phyloP scores from a whole-genome alignment of 306 rosid species.

The Heteromeles arbutifolia region DNA sequence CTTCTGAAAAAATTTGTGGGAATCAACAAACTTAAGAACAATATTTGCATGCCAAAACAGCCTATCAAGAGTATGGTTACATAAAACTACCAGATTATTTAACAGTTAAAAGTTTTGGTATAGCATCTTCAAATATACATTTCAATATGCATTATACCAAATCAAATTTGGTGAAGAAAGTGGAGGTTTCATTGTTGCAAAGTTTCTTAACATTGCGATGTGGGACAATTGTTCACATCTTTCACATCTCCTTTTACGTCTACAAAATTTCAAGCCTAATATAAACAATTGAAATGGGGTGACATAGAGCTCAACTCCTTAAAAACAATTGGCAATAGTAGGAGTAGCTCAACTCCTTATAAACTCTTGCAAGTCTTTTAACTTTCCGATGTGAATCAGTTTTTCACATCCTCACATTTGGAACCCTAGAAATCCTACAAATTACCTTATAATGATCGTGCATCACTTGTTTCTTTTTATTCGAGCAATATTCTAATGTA shows the following conservation, averaged over 20 bases:
- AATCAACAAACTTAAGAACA: not conserved
- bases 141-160: not conserved
- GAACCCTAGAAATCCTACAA: not conserved
- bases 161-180: not conserved
- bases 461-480: too few species aligned
- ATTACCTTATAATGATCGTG: not conserved
- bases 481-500: too few species aligned
- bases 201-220: too few species aligned
- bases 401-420: not conserved
- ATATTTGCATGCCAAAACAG: not conserved
- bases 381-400: not conserved
- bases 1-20: constrained; percentile 1
- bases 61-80: not conserved
- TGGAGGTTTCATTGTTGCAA: not conserved
- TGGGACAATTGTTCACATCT: not conserved
- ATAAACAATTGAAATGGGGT: not conserved
- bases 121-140: not conserved
- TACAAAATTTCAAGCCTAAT: not conserved
- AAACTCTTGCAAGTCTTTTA: not conserved
- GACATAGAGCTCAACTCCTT: too few species aligned
- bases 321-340: not conserved
- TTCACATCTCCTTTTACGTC: not conserved
- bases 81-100: not conserved
- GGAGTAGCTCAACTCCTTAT: not conserved
- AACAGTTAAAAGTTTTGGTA: not conserved